Evolutionary conservation across 2,329 filamentous ascomycete species (phyloP).

Genomic region (Beauveria varroae): DNA sequence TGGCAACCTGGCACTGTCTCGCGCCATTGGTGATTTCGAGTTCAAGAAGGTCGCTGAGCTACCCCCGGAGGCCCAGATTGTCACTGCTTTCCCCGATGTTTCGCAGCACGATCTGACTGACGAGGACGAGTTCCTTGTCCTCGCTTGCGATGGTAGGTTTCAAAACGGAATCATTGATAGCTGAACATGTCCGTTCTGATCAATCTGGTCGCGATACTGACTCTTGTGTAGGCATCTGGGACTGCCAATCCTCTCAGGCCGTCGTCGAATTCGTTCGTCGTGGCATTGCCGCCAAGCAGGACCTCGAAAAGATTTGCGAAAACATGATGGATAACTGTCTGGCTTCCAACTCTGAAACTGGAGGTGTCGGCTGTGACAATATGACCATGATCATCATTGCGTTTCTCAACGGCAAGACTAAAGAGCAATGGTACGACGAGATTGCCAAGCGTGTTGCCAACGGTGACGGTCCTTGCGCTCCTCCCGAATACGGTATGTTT

Average conservation of each 20-base stretch:
- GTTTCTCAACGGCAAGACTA: conserved; percentile 81
- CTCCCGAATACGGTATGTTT: conserved; percentile 94
- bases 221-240: conserved; percentile 77
- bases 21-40: conserved; percentile 97
- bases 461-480: conserved; percentile 95
- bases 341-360: conserved; percentile 94
- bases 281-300: conserved; percentile 93
- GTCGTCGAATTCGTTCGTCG: conserved; percentile 95
- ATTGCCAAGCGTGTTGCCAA: conserved; percentile 90
- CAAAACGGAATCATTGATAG: not conserved
- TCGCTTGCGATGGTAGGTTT: conserved; percentile 80
- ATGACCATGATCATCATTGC: conserved; percentile 97
- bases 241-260: conserved; percentile 96
- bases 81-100: conserved; percentile 93
- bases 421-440: conserved; percentile 98
- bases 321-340: conserved; percentile 99
- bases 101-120: conserved; percentile 82
- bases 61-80: conserved; percentile 96
- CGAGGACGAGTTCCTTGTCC: conserved; percentile 91
- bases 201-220: conserved; percentile 5
- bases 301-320: conserved; percentile 90
- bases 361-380: conserved; percentile 97
- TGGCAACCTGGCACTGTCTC: conserved; percentile 91
- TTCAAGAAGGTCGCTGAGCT: conserved; percentile 99
- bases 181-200: not conserved